A percentile compares a stretch with the other conserved stretches of the same genome.
Conservation (phyloP, 1,139 yeast species). For the Protomyces inundatus region DNA sequence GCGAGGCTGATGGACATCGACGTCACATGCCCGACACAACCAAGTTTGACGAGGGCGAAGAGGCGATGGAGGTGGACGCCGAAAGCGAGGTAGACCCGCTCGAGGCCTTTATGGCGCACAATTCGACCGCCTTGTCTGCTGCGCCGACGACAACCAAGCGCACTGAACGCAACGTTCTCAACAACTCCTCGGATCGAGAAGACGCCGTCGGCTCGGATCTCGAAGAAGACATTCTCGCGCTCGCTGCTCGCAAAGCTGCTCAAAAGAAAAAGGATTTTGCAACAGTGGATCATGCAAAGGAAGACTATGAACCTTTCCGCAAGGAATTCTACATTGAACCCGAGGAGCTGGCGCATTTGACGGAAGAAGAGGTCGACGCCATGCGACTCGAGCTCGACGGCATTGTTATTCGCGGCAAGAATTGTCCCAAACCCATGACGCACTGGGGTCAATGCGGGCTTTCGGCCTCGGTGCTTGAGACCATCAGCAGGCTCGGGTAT, state of each 20-base stretch:
- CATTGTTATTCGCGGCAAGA: constrained; percentile 55
- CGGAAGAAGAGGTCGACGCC: constrained; percentile 51
- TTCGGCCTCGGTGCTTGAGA: constrained; percentile 52
- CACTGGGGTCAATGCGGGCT: constrained; percentile 82
- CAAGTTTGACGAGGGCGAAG: not conserved
- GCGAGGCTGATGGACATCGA: not conserved
- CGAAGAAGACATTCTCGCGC: constrained; percentile 35
- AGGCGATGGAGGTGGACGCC: constrained; percentile 28
- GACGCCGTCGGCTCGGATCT: constrained; percentile 34
- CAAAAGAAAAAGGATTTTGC: constrained; percentile 45
- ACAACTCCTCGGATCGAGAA: constrained; percentile 36
- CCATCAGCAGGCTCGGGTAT: constrained; percentile 52
- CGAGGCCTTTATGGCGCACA: constrained; percentile 40
- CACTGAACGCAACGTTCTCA: constrained; percentile 32
- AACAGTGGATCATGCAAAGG: constrained; percentile 46
- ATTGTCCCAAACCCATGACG: constrained; percentile 61
- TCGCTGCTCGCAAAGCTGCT: constrained; percentile 38
- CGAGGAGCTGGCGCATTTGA: constrained; percentile 47
- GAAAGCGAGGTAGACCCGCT: constrained; percentile 40
- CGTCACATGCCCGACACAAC: not conserved
- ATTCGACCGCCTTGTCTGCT: constrained; percentile 21
- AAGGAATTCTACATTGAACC: constrained; percentile 65
- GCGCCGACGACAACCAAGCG: constrained; percentile 2
- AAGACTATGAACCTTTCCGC: constrained; percentile 52
- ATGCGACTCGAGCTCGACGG: constrained; percentile 58